Evolutionary conservation across 805 yeast genomes (phyloP).

Genomic region (Wickerhamiella domercqiae): DNA sequence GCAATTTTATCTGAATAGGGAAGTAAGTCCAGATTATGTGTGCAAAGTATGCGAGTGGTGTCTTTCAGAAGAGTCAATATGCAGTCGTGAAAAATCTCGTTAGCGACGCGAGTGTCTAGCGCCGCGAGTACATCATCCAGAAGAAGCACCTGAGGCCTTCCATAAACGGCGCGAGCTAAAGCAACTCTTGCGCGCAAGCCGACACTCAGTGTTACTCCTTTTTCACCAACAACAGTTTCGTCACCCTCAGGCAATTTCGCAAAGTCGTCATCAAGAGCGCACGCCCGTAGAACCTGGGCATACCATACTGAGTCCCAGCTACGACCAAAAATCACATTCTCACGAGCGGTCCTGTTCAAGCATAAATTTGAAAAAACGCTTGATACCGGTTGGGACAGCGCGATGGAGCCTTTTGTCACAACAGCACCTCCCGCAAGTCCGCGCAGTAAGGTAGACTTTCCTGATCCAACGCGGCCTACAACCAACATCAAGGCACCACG

Average conservation of each 20-base stretch:
- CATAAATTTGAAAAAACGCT: conserved; percentile 67
- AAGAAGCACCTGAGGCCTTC: conserved; percentile 44
- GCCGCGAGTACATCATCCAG: conserved; percentile 76
- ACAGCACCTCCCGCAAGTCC: conserved; percentile 66
- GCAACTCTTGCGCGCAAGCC: conserved; percentile 80
- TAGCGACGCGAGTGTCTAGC: conserved; percentile 74
- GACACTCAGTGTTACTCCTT: conserved; percentile 76
- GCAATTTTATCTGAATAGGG: conserved; percentile 53
- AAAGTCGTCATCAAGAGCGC: conserved; percentile 9
- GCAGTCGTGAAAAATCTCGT: conserved; percentile 54
- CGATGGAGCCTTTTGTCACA: conserved; percentile 48
- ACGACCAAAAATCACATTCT: conserved; percentile 57
- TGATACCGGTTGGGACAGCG: conserved; percentile 37
- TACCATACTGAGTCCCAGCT: conserved; percentile 32
- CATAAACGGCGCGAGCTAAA: conserved; percentile 66
- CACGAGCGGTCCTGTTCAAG: conserved; percentile 61
- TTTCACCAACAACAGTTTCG: conserved; percentile 56
- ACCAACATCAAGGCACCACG: conserved; percentile 60
- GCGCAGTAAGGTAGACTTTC: conserved; percentile 57
- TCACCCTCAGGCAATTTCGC: conserved; percentile 8
- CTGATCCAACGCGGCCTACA: conserved; percentile 76
- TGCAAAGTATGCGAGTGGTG: conserved; percentile 61
- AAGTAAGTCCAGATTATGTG: conserved; percentile 65
- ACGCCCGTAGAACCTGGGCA: conserved; percentile 6
- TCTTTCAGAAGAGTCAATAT: conserved; percentile 37